Evolutionary conservation across 805 yeast species (phyloP).

Genomic region (Candida wancherniae): DNA sequence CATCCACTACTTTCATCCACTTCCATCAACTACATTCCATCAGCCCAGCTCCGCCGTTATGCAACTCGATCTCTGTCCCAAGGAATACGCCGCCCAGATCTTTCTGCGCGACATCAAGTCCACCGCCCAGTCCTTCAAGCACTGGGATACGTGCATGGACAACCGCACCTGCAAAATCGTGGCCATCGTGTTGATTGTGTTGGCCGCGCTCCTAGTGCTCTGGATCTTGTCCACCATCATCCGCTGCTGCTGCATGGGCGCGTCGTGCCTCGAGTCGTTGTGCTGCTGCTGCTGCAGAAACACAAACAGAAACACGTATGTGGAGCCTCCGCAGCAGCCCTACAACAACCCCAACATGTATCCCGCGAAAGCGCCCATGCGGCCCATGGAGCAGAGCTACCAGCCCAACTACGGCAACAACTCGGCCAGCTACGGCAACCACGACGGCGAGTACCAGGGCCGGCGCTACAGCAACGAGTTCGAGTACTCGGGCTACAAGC

Average conservation of each 20-base stretch:
- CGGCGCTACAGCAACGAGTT: slow-evolving; percentile 6
- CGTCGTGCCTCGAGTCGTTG: slow-evolving; percentile 37
- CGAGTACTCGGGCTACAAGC: slow-evolving; percentile 11
- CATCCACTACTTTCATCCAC: neutral
- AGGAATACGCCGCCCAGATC: slow-evolving; percentile 5
- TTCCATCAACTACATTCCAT: neutral
- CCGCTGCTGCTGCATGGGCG: slow-evolving; percentile 55
- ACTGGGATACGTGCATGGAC: slow-evolving; percentile 79
- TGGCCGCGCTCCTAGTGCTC: slow-evolving; percentile 49
- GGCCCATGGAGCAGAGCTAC: slow-evolving; percentile 12
- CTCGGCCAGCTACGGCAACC: too few species aligned
- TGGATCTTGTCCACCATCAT: slow-evolving; percentile 56
- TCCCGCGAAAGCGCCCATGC: slow-evolving; percentile 16
- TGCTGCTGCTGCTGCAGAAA: slow-evolving; percentile 46
- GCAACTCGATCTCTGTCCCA: slow-evolving; percentile 13
- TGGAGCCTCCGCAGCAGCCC: slow-evolving; percentile 19
- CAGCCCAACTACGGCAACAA: slow-evolving; percentile 7
- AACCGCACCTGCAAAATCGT: slow-evolving; percentile 70
- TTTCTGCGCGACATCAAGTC: slow-evolving; percentile 19
- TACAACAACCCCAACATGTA: slow-evolving; percentile 35
- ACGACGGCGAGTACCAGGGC: slow-evolving; percentile 3
- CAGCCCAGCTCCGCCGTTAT: slow-evolving; percentile 1
- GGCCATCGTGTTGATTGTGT: slow-evolving; percentile 65
- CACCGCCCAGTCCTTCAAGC: slow-evolving; percentile 50
- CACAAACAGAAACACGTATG: slow-evolving; percentile 16